phyloP scores from a whole-genome alignment of 164 flowering plant species.

The Aristolochia fimbriata region DNA sequence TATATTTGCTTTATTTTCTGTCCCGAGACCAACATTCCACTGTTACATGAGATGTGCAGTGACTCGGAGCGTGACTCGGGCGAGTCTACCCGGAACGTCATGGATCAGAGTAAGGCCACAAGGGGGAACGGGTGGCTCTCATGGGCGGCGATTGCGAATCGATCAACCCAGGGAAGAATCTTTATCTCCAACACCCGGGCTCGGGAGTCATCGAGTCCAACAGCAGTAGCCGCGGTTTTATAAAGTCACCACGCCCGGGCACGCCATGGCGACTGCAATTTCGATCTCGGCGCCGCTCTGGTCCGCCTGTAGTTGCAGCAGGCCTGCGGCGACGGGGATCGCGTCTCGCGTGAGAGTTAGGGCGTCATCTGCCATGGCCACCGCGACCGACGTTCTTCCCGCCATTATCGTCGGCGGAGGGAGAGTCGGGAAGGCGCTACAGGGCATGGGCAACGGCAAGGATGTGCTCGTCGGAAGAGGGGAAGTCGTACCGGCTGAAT shows the following conservation, averaged over 20 bases:
- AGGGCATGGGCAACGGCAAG: slow-evolving; percentile 61
- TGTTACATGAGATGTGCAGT: no score
- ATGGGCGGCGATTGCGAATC: no score
- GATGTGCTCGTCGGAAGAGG: slow-evolving; percentile 76
- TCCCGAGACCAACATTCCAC: no score
- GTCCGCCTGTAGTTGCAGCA: neutral
- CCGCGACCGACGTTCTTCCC: slow-evolving; percentile 36
- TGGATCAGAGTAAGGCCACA: no score
- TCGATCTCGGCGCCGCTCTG: neutral
- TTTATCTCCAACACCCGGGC: no score
- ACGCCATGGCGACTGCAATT: neutral
- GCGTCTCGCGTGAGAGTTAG: no score
- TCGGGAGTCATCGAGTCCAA: no score
- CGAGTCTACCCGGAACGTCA: no score
- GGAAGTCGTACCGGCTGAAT: slow-evolving; percentile 63
- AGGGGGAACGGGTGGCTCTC: no score
- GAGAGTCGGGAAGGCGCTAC: slow-evolving; percentile 70
- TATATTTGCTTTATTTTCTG: no score
- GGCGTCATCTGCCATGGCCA: slow-evolving; percentile 12
- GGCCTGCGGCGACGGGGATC: neutral
- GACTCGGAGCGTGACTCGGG: no score
- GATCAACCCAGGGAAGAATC: no score
- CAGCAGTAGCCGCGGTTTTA: neutral
- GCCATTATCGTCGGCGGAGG: slow-evolving; percentile 90
- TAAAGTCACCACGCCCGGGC: neutral